Base-by-base conservation (phyloP, 169 alveolate species). In the Nephromyces sp. region DNA sequence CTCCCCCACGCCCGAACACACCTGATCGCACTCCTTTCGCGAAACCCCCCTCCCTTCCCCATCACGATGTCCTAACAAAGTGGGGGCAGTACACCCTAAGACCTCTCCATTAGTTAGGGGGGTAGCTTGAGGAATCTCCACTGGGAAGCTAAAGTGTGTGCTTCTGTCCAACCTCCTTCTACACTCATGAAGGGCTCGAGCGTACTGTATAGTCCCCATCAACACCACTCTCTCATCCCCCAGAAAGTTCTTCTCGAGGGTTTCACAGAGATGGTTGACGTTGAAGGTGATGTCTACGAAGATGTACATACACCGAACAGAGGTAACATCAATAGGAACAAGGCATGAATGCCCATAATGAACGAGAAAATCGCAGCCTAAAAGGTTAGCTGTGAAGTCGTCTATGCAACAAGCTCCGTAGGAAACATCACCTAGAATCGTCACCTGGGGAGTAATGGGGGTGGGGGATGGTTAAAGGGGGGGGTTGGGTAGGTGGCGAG, bases 341-440 rank as follows among this genome's bases (percentile, higher is more conserved):
- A 97, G 87, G 78, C 99, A 97, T 57, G 97, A 90, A 82, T 96
- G 99, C 22, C 98, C 99, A 85, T 95, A 97, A 82, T 97, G 99
- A 32, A 97, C 91, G 67, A 97, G 84, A 66, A 95, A 94, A 74
- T 96, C 98, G 75, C 93, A 88, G 5, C 92, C 93, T 28, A 86
- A 84, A 6, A 97, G 95, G 5, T 51, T 28, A 4, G 82, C 79
- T 31, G 95, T 93, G 65, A 93, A 80, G 87, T 97, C 99, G 86
- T 96, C 99, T 34, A 97, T 90, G 82, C 99, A 97, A 80, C 99
- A 97, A 24, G 99, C 99, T n/a, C 99, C 99, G 87, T 94, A 97
- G 1, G 98, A 94, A 0, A 95, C 98, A 83, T 97, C 99, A 1
- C 98, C 98, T 81, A 90, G 75, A 6, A 86, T 68, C 0, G 79